Conservation (phyloP, 257 asterid genomes). For the Fraxinus anomala region DNA sequence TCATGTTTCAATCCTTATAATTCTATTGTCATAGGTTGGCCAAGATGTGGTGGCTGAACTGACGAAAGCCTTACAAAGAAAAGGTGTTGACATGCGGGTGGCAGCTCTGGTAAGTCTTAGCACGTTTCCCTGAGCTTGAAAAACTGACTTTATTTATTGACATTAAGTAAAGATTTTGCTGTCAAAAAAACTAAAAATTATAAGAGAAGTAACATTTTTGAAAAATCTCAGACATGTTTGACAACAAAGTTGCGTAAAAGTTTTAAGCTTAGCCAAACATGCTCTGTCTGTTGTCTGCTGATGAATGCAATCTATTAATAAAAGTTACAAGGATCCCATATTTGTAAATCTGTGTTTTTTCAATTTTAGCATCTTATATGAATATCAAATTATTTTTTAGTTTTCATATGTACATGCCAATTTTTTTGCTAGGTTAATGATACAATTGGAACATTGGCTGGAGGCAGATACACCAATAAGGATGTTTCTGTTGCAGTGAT, state of each 20-base stretch:
- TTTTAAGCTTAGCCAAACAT: background rate
- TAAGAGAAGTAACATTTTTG: background rate
- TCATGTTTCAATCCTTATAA: background rate
- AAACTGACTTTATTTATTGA: background rate
- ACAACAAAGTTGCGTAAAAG: background rate
- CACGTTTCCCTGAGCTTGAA: background rate
- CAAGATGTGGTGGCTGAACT: constrained; percentile 76
- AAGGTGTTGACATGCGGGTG: constrained; percentile 74
- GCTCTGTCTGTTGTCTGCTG: background rate
- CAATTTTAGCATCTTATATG: background rate
- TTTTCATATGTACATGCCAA: constrained; percentile 15
- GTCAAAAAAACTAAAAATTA: background rate
- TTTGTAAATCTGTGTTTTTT: constrained; percentile 12
- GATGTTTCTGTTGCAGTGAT: constrained; percentile 77
- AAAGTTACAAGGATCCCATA: background rate
- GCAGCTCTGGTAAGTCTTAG: constrained; percentile 66
- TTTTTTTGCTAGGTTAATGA: constrained; percentile 70
- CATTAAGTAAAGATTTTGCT: background rate
- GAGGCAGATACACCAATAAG: constrained; percentile 69
- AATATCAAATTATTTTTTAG: background rate
- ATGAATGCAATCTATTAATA: background rate
- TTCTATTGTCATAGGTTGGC: constrained; percentile 58
- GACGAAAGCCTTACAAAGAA: constrained; percentile 69
- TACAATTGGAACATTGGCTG: constrained; percentile 89
- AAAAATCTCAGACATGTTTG: background rate